phyloP scores from a whole-genome alignment of 495 filamentous ascomycete genomes.

The Aspergillus campestris region DNA sequence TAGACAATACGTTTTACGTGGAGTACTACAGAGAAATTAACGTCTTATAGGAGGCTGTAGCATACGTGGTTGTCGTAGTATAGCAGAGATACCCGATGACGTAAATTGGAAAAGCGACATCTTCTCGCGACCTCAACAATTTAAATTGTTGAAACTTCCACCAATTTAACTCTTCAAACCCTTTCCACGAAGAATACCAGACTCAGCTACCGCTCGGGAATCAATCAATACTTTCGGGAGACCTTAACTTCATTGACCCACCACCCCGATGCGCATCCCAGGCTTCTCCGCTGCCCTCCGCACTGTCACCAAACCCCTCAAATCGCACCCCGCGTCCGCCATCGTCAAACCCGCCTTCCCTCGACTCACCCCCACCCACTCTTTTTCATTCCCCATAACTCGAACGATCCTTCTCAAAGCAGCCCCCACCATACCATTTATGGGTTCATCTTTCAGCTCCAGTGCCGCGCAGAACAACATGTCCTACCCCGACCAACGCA shows the following conservation, averaged over 20 bases:
- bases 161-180: neutral
- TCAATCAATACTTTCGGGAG: too few species aligned
- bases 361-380: slow-evolving; percentile 3
- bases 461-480: slow-evolving; percentile 46
- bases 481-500: slow-evolving; percentile 74
- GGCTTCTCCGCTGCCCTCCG: slow-evolving; percentile 43
- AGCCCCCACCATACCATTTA: slow-evolving; percentile 67
- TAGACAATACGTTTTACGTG: too few species aligned
- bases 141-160: neutral
- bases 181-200: neutral
- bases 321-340: slow-evolving; percentile 13
- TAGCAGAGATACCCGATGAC: neutral
- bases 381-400: slow-evolving; percentile 20
- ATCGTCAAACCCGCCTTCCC: slow-evolving; percentile 23
- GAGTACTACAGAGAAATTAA: too few species aligned
- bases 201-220: too few species aligned
- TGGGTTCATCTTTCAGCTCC: slow-evolving; percentile 70
- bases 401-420: slow-evolving; percentile 39
- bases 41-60: neutral
- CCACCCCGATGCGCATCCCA: slow-evolving; percentile 46
- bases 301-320: slow-evolving; percentile 29
- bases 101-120: slow-evolving; percentile 1
- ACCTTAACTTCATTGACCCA: too few species aligned
- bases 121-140: too few species aligned
- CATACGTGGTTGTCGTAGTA: too few species aligned